Conservation (phyloP, 495 filamentous ascomycete genomes). For the Xylaria flabelliformis region DNA sequence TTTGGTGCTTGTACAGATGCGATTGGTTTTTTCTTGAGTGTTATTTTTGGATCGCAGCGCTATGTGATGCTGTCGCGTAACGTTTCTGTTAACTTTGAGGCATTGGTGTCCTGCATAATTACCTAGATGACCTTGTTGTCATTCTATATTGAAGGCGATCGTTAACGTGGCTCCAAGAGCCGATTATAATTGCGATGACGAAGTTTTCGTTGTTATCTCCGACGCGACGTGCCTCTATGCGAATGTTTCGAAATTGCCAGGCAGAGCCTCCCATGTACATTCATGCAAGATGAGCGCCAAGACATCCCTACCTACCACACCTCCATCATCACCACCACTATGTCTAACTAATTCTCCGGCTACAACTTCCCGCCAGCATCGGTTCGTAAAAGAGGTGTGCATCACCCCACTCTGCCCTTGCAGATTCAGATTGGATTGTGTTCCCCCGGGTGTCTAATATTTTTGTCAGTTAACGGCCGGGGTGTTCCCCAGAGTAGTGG, state of each 20-base stretch:
- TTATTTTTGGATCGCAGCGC: background rate
- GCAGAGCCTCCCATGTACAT: conserved; percentile 17
- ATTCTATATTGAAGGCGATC: background rate
- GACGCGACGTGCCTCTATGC: background rate
- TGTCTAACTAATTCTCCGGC: background rate
- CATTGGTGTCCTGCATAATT: background rate
- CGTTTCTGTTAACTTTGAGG: background rate
- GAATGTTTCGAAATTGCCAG: background rate
- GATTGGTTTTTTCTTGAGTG: background rate
- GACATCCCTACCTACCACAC: background rate
- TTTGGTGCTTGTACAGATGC: background rate
- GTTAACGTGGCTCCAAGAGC: background rate
- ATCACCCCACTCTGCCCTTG: background rate
- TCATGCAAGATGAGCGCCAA: conserved; percentile 5
- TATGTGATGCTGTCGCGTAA: background rate
- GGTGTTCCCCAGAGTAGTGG: background rate
- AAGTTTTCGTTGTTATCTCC: background rate
- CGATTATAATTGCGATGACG: background rate
- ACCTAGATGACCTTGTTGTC: background rate
- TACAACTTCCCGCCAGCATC: background rate
- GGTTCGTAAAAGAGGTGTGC: background rate
- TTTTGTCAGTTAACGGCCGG: background rate
- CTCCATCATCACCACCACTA: background rate
- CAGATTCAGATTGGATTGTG: background rate
- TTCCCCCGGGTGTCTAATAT: background rate